Evolutionary conservation across 75 land plant species (phyloP), one percentile per base, ranked within the genome.

Genomic region (Cupressus sempervirens): DNA sequence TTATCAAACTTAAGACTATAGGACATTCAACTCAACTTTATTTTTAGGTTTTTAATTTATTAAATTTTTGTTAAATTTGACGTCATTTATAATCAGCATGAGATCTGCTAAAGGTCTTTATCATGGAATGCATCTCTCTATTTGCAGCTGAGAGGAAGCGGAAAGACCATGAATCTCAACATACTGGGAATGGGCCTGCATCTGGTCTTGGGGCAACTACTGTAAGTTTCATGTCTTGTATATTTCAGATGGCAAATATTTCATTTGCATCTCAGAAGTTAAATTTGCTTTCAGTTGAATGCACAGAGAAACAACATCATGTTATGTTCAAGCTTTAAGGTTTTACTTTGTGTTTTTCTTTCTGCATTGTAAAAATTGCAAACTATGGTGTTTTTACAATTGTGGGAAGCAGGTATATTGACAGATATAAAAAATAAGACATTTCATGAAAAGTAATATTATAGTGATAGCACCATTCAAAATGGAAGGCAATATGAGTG

Each of bases 101-200:
- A 45, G 29, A 23, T 79, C 81, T 79, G 26, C 26, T 79, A 79
- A 43, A 45, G 30, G n/a, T 43, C 4, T 43, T n/a, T 20, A 3
- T 45, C n/a, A 23, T 45, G 83, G n/a, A 48, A 52, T 20, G 7
- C 54, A 52, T 34, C 14, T 62, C 12, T 15, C 48, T n/a, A 20
- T 52, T 46, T 53, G 56, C 65, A 82, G 83, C 62, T 54, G 83
- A 82, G 16, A 82, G 62, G 83, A 43, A 46, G 11, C 46, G 48
- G 35, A 46, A 82, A 82, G 48, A 79, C n/a, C 83, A 82, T 52
- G 83, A 82, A 29, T 0, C 62, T 82, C 83, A 52, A 35, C 83
- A 82, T 35, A 38, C 62, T 82, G 83, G 83, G 62, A 82, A 53
- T 82, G 83, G 83, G 34, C 62, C 62, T 52, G 38, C 83, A 82